Percentiles rank a stretch among this genome's conserved stretches.
Evolutionary conservation across 768 basidiomycete species (phyloP).

Genomic region (Mycena latifolia): DNA sequence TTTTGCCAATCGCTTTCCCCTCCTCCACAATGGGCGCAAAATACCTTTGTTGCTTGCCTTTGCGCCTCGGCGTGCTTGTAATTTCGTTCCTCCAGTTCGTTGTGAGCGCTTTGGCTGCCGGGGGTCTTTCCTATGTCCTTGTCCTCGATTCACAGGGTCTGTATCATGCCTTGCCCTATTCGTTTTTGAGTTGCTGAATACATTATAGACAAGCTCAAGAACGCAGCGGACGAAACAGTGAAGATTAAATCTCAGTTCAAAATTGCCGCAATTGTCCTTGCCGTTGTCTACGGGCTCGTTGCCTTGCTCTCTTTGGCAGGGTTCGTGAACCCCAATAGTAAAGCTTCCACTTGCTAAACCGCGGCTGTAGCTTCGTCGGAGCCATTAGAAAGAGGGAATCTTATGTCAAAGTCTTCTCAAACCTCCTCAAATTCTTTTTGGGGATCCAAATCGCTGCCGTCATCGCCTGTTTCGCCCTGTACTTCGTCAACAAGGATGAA

Average conservation of each 20-base stretch:
- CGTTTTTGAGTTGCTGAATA: background rate
- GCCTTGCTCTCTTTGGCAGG: conserved; percentile 42
- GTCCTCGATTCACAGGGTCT: conserved; percentile 42
- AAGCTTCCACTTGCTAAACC: background rate
- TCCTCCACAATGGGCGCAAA: conserved; percentile 52
- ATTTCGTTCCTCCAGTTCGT: conserved; percentile 57
- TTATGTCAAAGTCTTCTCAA: conserved; percentile 49
- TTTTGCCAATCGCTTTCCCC: conserved; percentile 1
- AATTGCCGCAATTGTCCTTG: conserved; percentile 47
- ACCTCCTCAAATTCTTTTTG: conserved; percentile 16
- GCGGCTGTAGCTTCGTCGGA: conserved; percentile 49
- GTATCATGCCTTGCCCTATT: background rate
- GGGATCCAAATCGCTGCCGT: conserved; percentile 5
- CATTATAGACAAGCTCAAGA: background rate
- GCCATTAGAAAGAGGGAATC: conserved; percentile 53
- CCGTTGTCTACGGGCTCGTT: conserved; percentile 46
- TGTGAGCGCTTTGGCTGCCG: conserved; percentile 46
- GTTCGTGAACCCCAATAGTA: conserved; percentile 11
- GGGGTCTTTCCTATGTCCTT: conserved; percentile 44
- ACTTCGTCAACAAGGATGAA: conserved; percentile 46
- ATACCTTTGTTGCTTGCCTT: conserved; percentile 58
- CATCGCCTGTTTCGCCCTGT: conserved; percentile 42
- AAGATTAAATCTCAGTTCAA: background rate
- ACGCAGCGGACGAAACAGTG: too few relatives aligned
- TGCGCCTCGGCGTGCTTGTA: conserved; percentile 54